Conservation (phyloP, 2,329 filamentous ascomycete species). For the Fonsecaea monophora region DNA sequence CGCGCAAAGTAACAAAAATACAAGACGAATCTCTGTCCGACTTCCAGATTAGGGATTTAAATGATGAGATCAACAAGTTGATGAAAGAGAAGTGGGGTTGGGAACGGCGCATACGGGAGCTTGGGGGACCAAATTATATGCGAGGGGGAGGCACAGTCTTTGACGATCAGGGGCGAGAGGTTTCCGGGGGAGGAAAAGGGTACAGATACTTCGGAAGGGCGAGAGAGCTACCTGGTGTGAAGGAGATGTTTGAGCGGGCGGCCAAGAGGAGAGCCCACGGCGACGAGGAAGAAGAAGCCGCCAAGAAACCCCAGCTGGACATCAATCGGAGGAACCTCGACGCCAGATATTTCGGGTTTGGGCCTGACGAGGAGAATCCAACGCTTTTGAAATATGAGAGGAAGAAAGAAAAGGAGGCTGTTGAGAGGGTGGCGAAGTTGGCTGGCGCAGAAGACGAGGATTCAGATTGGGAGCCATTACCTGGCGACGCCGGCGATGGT, state of each 20-base stretch:
- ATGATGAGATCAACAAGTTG: constrained; percentile 98
- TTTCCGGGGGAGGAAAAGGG: constrained; percentile 77
- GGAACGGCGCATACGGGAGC: constrained; percentile 93
- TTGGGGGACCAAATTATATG: constrained; percentile 98
- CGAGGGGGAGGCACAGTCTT: constrained; percentile 72
- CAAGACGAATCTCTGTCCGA: constrained; percentile 91
- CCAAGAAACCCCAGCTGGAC: constrained; percentile 35
- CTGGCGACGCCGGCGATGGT: constrained; percentile 85
- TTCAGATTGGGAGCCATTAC: constrained; percentile 81
- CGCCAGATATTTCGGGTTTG: constrained; percentile 95
- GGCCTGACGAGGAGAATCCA: constrained; percentile 88
- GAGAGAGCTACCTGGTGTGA: constrained; percentile 88
- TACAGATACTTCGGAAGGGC: constrained; percentile 95
- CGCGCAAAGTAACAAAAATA: constrained; percentile 94
- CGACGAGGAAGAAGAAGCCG: constrained; percentile 67
- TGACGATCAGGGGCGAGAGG: constrained; percentile 75
- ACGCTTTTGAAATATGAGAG: constrained; percentile 79
- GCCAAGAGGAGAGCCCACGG: constrained; percentile 67
- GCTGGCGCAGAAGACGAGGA: constrained; percentile 65
- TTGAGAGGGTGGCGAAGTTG: constrained; percentile 68
- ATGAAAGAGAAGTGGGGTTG: constrained; percentile 99
- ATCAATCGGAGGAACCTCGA: constrained; percentile 73
- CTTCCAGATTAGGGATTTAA: constrained; percentile 96
- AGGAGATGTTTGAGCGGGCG: constrained; percentile 90
- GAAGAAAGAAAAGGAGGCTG: constrained; percentile 81